phyloP scores from a whole-genome alignment of 2,329 filamentous ascomycete species.

The Paraphaeosphaeria sporulosa region DNA sequence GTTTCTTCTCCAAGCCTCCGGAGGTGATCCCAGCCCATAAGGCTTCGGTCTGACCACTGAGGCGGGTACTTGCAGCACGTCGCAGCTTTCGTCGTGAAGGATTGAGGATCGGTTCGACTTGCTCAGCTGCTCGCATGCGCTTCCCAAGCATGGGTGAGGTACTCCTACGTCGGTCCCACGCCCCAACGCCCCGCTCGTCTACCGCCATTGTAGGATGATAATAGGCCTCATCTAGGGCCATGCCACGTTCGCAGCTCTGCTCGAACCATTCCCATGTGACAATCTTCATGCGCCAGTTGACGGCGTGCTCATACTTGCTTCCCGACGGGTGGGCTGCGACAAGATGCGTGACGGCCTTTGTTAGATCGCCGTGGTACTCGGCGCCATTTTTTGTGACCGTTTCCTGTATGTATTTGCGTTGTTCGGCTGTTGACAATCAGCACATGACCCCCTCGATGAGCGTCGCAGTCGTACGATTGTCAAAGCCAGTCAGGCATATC shows the following conservation, averaged over 20 bases:
- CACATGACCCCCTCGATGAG: constrained; percentile 6
- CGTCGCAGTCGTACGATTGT: constrained; percentile 60
- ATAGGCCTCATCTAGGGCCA: constrained; percentile 86
- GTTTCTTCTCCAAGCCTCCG: constrained; percentile 34
- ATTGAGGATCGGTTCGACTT: constrained; percentile 51
- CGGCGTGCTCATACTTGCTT: constrained; percentile 90
- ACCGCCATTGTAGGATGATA: constrained; percentile 78
- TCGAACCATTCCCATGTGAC: constrained; percentile 86
- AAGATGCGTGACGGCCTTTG: constrained; percentile 84
- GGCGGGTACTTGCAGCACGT: constrained; percentile 83
- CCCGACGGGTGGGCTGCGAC: constrained; percentile 81
- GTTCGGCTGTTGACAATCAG: constrained; percentile 59
- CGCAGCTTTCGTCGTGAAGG: constrained; percentile 76
- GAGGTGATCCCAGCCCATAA: constrained; percentile 91
- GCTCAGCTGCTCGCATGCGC: constrained; percentile 41
- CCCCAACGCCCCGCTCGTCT: constrained; percentile 77
- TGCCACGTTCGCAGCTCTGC: constrained; percentile 82
- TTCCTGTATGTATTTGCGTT: constrained; percentile 75
- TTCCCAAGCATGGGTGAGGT: constrained; percentile 52
- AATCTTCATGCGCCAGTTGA: constrained; percentile 78
- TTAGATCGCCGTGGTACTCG: constrained; percentile 87
- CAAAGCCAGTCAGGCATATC: constrained; percentile 75
- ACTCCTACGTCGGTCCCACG: constrained; percentile 65
- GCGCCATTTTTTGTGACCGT: constrained; percentile 75
- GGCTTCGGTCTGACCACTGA: constrained; percentile 79